These are phyloP conservation scores for Argentina anserina DNA, from an alignment of 306 rosid genomes.

Conservation along the genomic window DNA sequence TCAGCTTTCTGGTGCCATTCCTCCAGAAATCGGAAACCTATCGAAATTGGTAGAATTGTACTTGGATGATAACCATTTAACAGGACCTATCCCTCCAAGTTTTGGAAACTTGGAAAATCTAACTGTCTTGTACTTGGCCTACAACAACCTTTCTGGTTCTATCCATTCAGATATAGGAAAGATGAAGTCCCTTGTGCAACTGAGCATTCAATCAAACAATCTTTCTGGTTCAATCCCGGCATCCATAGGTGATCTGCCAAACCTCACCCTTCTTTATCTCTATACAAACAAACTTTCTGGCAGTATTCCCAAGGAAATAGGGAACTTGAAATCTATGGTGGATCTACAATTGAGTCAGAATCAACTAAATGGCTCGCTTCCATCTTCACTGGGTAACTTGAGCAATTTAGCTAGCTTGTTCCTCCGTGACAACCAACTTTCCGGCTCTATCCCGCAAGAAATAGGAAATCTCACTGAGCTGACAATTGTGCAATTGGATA, in stretches of 20 bases:
- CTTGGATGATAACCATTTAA: neutral
- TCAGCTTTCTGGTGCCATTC: slow-evolving; percentile 1
- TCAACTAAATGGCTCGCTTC: neutral
- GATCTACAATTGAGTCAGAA: neutral
- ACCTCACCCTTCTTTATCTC: neutral
- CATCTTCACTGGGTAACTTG: neutral
- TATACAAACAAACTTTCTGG: neutral
- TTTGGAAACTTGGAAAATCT: slow-evolving; percentile 8
- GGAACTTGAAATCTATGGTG: slow-evolving; percentile 6
- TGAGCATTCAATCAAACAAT: neutral
- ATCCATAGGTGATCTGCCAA: slow-evolving; percentile 1
- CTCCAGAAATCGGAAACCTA: neutral
- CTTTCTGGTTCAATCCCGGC: neutral
- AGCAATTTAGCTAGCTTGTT: neutral
- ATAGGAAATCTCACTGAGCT: slow-evolving; percentile 2
- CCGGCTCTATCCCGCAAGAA: slow-evolving; percentile 10
- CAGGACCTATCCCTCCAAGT: neutral
- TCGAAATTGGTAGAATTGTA: neutral
- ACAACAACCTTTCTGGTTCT: neutral
- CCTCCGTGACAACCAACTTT: neutral
- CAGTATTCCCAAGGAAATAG: neutral
- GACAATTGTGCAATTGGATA: neutral
- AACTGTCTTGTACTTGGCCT: neutral
- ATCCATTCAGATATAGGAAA: neutral
- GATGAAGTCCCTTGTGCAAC: neutral